Conservation (phyloP, 2,329 filamentous ascomycete genomes). For the Magnaporthales sp. region DNA sequence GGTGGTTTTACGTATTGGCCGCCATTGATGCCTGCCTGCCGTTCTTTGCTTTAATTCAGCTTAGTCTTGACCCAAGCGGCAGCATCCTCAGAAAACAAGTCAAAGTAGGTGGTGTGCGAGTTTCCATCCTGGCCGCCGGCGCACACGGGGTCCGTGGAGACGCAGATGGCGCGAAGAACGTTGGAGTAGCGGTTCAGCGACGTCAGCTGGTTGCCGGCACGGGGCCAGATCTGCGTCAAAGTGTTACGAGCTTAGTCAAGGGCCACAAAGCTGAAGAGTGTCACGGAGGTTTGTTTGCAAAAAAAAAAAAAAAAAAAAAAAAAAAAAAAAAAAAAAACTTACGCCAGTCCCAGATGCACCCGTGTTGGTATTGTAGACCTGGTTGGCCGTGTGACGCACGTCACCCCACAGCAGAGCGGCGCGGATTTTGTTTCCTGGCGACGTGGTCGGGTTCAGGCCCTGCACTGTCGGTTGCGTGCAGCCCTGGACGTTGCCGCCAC, state of each 20-base stretch:
- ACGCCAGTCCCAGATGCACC: slow-evolving; percentile 9
- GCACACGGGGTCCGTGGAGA: slow-evolving; percentile 19
- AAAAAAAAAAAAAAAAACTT: too few relatives aligned
- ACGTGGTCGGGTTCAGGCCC: slow-evolving; percentile 7
- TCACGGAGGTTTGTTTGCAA: background rate
- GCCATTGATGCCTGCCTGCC: too few relatives aligned
- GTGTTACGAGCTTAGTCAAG: background rate
- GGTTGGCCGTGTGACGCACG: slow-evolving; percentile 17
- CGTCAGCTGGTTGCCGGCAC: slow-evolving; percentile 13
- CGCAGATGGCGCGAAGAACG: slow-evolving; percentile 18
- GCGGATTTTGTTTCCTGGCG: slow-evolving; percentile 12
- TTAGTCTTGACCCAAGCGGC: slow-evolving; percentile 17
- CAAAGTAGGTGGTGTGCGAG: slow-evolving; percentile 20
- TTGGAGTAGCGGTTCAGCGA: slow-evolving; percentile 13
- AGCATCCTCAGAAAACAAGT: slow-evolving; percentile 16
- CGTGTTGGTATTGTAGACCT: slow-evolving; percentile 18
- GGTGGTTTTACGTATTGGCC: too few relatives aligned
- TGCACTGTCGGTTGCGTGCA: slow-evolving; percentile 11
- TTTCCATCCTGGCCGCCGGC: slow-evolving; percentile 19
- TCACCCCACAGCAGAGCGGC: slow-evolving; percentile 19
- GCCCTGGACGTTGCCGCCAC: slow-evolving; percentile 11
- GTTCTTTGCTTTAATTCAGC: too few relatives aligned
- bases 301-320: background rate
- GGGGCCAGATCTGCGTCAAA: slow-evolving; percentile 12
- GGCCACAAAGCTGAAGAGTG: too few relatives aligned